phyloP scores from a whole-genome alignment of 2,329 filamentous ascomycete genomes.

The Tolypocladium endophyticum region DNA sequence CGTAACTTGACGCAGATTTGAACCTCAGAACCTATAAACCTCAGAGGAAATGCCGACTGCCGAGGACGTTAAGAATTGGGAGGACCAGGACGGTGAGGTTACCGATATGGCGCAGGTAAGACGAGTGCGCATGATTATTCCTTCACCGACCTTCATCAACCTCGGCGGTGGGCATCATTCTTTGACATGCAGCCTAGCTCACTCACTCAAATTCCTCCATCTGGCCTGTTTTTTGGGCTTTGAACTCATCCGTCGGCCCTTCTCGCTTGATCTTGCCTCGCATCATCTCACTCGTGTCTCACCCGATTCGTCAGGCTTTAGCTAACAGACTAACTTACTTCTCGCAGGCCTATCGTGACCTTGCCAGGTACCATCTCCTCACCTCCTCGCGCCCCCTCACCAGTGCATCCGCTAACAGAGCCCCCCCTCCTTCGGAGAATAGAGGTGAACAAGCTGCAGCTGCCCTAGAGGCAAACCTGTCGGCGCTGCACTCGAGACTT shows the following conservation, averaged over 20 bases:
- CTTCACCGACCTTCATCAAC: neutral
- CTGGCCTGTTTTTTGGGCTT: neutral
- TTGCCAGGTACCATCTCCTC: conserved; percentile 7
- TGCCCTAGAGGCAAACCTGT: conserved; percentile 41
- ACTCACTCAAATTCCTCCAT: neutral
- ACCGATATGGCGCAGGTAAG: conserved; percentile 2
- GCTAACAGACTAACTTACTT: neutral
- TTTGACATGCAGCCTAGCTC: neutral
- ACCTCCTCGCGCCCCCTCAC: neutral
- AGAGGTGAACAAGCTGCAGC: conserved; percentile 46
- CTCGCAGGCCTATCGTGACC: conserved; percentile 8
- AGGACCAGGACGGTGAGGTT: neutral
- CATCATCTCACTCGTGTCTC: neutral
- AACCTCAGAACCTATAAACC: neutral
- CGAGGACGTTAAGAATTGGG: neutral
- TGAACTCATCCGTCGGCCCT: neutral
- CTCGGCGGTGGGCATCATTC: neutral
- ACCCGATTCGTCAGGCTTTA: neutral
- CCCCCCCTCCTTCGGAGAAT: neutral
- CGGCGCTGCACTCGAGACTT: conserved; percentile 42
- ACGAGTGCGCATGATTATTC: neutral
- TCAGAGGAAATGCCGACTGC: neutral
- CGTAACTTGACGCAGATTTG: neutral
- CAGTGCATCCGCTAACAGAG: neutral
- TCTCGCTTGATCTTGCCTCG: neutral